Evolutionary conservation across 305 asterid species (phyloP).

Genomic region (Plantago coronopus): DNA sequence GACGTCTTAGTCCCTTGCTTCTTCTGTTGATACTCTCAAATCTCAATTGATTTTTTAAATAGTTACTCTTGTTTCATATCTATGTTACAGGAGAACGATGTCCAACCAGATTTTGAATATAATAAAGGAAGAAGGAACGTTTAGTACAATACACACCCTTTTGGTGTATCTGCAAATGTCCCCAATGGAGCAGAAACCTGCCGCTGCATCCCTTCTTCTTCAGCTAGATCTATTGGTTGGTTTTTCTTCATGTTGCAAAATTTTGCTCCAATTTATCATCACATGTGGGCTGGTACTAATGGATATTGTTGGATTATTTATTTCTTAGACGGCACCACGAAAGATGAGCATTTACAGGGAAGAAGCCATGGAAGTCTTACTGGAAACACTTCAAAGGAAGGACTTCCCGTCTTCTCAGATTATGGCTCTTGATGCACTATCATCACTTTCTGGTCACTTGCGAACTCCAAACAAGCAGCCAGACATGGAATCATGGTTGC

Average conservation of each 20-base stretch:
- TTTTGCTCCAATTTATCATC: conserved; percentile 1
- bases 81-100: conserved; percentile 47
- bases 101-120: conserved; percentile 59
- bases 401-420: conserved; percentile 70
- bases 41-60: background rate
- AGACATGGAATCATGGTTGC: conserved; percentile 61
- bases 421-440: conserved; percentile 53
- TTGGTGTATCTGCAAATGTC: conserved; percentile 74
- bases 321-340: conserved; percentile 55
- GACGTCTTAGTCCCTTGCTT: background rate
- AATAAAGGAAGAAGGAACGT: conserved; percentile 81
- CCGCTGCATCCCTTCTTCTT: conserved; percentile 68
- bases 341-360: conserved; percentile 86
- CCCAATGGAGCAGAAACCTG: conserved; percentile 77
- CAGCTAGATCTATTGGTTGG: conserved; percentile 81
- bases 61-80: conserved; percentile 10
- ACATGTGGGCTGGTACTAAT: background rate
- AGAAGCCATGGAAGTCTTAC: conserved; percentile 71
- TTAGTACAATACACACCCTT: conserved; percentile 77
- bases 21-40: background rate
- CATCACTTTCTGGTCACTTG: conserved; percentile 56
- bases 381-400: conserved; percentile 60
- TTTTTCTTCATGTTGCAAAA: conserved; percentile 19
- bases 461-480: conserved; percentile 46
- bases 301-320: conserved; percentile 9